Evolutionary conservation across 2,329 filamentous ascomycete species (phyloP).

Genomic region (Microdochium paspali): DNA sequence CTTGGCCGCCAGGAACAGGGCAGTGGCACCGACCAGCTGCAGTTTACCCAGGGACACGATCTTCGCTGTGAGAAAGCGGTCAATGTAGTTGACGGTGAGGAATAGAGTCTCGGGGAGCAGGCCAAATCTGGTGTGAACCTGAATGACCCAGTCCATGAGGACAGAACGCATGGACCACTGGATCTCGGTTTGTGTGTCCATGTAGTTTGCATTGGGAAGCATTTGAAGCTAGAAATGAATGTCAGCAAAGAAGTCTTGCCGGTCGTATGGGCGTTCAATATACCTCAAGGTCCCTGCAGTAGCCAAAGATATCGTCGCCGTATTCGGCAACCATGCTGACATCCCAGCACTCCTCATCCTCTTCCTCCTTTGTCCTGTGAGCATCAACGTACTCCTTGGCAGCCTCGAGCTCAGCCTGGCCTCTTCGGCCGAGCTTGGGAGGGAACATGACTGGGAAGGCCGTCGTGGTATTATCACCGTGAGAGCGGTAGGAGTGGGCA

Average conservation of each 20-base stretch:
- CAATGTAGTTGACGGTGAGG: conserved; percentile 91
- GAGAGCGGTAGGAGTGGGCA: conserved; percentile 65
- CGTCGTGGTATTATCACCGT: conserved; percentile 51
- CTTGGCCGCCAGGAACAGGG: conserved; percentile 91
- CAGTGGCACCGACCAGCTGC: conserved; percentile 91
- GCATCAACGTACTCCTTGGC: conserved; percentile 57
- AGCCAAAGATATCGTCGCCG: conserved; percentile 87
- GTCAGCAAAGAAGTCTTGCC: background rate
- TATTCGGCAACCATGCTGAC: conserved; percentile 98
- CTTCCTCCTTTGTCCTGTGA: conserved; percentile 59
- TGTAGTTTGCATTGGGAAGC: conserved; percentile 86
- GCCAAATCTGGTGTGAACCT: conserved; percentile 87
- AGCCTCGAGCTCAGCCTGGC: conserved; percentile 61
- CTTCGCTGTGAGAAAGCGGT: conserved; percentile 91
- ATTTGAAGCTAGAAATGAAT: conserved; percentile 52
- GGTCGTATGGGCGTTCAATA: conserved; percentile 11
- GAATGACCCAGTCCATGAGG: conserved; percentile 95
- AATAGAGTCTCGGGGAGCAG: conserved; percentile 92
- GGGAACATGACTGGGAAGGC: conserved; percentile 51
- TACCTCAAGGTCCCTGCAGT: conserved; percentile 86
- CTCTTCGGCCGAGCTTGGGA: conserved; percentile 60
- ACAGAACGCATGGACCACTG: conserved; percentile 98
- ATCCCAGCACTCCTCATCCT: conserved; percentile 85
- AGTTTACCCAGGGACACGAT: conserved; percentile 91
- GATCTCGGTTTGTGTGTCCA: conserved; percentile 95